A percentile compares a stretch with the other conserved stretches of the same genome.
phyloP scores from a whole-genome alignment of 371 early-diverging fungal genomes.

The Mortierella sp. region DNA sequence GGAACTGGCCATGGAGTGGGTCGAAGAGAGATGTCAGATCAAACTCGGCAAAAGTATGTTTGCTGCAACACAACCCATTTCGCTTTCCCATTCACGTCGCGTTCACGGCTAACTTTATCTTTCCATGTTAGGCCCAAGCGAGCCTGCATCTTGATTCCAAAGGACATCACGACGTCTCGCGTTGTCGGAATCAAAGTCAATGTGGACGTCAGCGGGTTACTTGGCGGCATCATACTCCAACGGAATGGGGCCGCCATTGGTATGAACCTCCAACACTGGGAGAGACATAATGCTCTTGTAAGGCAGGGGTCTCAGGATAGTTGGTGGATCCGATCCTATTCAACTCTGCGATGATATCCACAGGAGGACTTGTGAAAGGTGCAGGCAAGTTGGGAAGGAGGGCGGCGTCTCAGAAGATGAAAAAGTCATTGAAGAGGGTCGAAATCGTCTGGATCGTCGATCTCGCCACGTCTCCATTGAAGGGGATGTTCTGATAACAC shows the following conservation, averaged over 20 bases:
- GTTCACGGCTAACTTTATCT: too few relatives aligned
- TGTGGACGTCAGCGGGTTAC: constrained; percentile 6
- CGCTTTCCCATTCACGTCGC: too few relatives aligned
- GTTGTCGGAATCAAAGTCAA: constrained; percentile 17
- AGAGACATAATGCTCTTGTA: constrained; percentile 14
- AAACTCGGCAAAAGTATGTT: too few relatives aligned
- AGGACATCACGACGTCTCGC: constrained; percentile 28
- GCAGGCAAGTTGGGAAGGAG: too few relatives aligned
- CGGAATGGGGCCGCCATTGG: constrained; percentile 1
- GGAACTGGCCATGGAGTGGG: too few relatives aligned
- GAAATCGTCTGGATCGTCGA: too few relatives aligned
- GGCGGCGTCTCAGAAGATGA: too few relatives aligned
- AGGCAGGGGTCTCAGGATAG: constrained; percentile 20
- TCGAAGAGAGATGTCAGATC: too few relatives aligned
- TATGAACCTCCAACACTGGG: constrained; percentile 20
- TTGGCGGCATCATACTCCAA: constrained; percentile 27
- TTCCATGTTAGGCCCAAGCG: constrained; percentile 13
- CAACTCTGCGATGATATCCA: constrained; percentile 32
- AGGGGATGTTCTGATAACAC: too few relatives aligned
- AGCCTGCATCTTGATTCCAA: constrained; percentile 31
- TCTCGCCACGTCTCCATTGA: too few relatives aligned
- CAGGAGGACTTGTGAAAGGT: constrained; percentile 16
- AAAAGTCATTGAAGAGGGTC: too few relatives aligned
- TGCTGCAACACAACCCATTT: too few relatives aligned
- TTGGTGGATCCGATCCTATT: constrained; percentile 34